phyloP scores from a whole-genome alignment of 2,329 filamentous ascomycete genomes.

The Alternaria triticimaculans region DNA sequence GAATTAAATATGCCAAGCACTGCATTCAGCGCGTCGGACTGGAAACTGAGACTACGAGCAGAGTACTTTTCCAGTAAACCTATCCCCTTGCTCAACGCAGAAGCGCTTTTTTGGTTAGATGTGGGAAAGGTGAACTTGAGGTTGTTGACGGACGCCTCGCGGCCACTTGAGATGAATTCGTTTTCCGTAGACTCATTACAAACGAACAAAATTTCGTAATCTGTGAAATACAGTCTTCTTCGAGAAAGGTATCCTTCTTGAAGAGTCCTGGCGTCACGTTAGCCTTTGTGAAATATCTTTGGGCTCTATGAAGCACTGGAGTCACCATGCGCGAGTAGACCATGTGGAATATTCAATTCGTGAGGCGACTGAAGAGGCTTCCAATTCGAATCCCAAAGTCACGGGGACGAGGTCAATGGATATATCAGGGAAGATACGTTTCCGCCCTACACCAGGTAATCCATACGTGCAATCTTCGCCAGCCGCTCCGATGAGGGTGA shows the following conservation, averaged over 20 bases:
- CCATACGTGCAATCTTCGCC: neutral
- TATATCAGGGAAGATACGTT: neutral
- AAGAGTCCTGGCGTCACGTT: neutral
- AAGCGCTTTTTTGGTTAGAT: accelerated
- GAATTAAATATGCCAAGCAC: neutral
- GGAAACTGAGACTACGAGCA: neutral
- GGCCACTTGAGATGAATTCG: neutral
- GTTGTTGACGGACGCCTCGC: too few species aligned
- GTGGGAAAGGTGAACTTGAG: neutral
- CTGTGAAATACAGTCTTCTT: neutral
- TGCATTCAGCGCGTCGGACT: neutral
- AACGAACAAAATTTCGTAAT: neutral
- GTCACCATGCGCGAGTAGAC: neutral
- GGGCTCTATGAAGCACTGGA: too few species aligned
- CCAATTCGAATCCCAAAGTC: neutral
- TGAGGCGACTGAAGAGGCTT: accelerated
- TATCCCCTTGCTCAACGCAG: neutral
- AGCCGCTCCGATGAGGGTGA: neutral
- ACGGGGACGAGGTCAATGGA: neutral
- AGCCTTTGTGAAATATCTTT: too few species aligned
- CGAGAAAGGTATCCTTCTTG: neutral
- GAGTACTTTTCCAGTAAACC: neutral
- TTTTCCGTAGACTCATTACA: accelerated
- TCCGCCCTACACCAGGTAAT: neutral
- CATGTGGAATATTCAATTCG: neutral